Percentiles rank a stretch among this genome's conserved stretches.
These are phyloP conservation scores for Pleurotus tuoliensis DNA, from an alignment of 768 basidiomycete genomes.

Conservation along the genomic window DNA sequence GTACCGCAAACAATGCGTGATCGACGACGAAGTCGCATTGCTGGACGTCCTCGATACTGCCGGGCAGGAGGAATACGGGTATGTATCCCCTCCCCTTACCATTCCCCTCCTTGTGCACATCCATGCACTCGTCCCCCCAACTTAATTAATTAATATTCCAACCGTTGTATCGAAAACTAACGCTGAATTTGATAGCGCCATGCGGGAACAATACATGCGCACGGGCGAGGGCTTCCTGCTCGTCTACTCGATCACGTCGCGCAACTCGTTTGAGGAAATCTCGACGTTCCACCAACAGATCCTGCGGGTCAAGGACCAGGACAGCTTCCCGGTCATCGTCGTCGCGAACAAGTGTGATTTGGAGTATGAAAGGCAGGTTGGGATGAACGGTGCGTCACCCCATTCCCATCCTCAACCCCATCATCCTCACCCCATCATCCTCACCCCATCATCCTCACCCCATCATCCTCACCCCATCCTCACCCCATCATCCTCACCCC, in stretches of 20 bases:
- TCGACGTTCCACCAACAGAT: slow-evolving; percentile 96
- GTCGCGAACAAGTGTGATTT: slow-evolving; percentile 98
- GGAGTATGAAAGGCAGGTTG: slow-evolving; percentile 94
- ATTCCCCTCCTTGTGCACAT: too few species aligned
- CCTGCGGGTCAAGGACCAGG: slow-evolving; percentile 93
- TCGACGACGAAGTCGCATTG: slow-evolving; percentile 98
- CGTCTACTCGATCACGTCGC: slow-evolving; percentile 97
- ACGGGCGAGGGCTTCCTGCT: slow-evolving; percentile 97
- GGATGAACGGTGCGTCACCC: slow-evolving; percentile 71
- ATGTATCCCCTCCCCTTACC: too few species aligned
- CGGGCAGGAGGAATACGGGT: slow-evolving; percentile 98
- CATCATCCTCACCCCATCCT: too few species aligned
- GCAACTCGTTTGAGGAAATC: slow-evolving; percentile 97
- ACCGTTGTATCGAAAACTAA: too few species aligned
- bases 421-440: too few species aligned
- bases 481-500: too few species aligned
- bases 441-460: not conserved
- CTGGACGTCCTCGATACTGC: slow-evolving; percentile 97
- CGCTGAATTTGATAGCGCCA: slow-evolving; percentile 55
- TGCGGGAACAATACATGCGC: slow-evolving; percentile 99
- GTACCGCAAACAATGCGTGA: slow-evolving; percentile 94
- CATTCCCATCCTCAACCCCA: too few species aligned
- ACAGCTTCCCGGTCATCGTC: slow-evolving; percentile 91
- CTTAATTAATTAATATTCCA: too few species aligned
- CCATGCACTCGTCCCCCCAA: too few species aligned